phyloP scores from a whole-genome alignment of 2,329 filamentous ascomycete genomes.

The Pleochaeta shiraiana region DNA sequence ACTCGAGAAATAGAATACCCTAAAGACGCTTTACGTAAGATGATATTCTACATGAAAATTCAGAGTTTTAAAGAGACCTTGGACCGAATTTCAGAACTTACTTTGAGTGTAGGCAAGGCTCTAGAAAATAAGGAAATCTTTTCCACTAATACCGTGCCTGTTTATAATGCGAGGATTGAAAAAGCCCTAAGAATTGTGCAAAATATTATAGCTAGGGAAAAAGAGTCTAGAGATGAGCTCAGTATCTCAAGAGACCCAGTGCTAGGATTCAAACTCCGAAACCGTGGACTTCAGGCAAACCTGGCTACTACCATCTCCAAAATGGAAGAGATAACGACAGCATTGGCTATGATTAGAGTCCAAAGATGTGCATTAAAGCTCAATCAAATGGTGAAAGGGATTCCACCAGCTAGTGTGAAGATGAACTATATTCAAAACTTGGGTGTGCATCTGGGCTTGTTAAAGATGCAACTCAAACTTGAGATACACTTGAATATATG shows the following conservation, averaged over 20 bases:
- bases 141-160: not conserved
- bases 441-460: not conserved
- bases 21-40: not conserved
- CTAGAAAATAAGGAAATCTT: not conserved
- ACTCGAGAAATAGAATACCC: not conserved
- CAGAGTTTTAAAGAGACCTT: not conserved
- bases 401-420: not conserved
- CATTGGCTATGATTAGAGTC: not conserved
- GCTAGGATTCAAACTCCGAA: not conserved
- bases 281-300: constrained; percentile 2
- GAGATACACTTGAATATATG: constrained; percentile 1
- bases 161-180: not conserved
- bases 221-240: not conserved
- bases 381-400: not conserved
- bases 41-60: not conserved
- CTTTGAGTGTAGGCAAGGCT: not conserved
- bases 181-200: not conserved
- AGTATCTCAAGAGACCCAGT: not conserved
- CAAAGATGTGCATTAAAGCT: not conserved
- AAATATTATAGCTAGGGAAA: not conserved
- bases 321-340: not conserved
- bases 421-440: not conserved
- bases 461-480: not conserved
- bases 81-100: not conserved
- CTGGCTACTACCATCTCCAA: not conserved